Base-by-base conservation (phyloP, 345 rosid species). In the Raphanus sativus region DNA sequence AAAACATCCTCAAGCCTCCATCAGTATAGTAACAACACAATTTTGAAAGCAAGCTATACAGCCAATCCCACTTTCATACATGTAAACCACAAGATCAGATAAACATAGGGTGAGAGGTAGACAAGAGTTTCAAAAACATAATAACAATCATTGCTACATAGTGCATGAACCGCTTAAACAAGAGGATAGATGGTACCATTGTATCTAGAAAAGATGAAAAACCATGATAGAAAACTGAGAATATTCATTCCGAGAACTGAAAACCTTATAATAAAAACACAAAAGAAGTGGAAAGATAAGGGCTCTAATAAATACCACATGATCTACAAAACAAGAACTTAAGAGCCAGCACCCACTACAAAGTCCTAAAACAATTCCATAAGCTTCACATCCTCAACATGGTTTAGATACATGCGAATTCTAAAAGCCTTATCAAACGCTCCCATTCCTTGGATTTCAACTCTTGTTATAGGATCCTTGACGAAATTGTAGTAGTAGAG, bases 1-100 rank as follows among this genome's bases (percentile, higher is more conserved):
- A 94, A 77, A 32, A 85, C 83, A 84, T 86, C 91, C 80, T 92
- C 98, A 81, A 94, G 80, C 78, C 85, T 87, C 91, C 98, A 92
- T 72, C 79, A 82, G 60, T 45, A 71, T 59, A 56, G 36, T 4
- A 73, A 62, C 56, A 78, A 63, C 34, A 62, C 60, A 79, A 50
- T n/a, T 25, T 38, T 55, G 21, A 70, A 30, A 71, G 55, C 75
- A 62, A 70, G 62, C 34, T 63, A 32, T 5, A 70, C 48, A 70
- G 4, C 67, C 62, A 58, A 70, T 52, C 30, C 3, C 3, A 45
- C 12, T 50, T 21, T 65, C 32, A 69, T 50, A 62, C 24, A 61
- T 62, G 8, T 9, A 52, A 42, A 12, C 52, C 52, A 42, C 52
- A 42, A 42, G 52, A 42, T 42, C 52, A 42, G 52, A 42, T 42